A percentile compares a stretch with the other conserved stretches of the same genome.
These are phyloP conservation scores for Chenopodium suecicum DNA, from an alignment of 148 eudicot species.

Conservation along the genomic window DNA sequence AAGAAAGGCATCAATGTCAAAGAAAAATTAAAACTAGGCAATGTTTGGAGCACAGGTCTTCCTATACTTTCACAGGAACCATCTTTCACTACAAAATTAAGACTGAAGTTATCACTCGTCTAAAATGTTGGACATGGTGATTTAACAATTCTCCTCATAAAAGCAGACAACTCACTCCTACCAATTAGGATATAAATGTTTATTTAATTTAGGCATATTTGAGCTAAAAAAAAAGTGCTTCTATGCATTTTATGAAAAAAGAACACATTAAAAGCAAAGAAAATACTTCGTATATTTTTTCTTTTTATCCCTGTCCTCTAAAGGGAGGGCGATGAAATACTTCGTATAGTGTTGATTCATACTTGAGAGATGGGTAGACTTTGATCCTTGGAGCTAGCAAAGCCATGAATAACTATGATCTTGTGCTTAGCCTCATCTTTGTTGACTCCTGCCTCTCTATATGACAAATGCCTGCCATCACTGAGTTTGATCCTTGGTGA, in stretches of 20 bases:
- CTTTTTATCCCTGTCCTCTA: background rate
- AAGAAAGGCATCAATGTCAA: background rate
- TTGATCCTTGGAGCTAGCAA: slow-evolving; percentile 55
- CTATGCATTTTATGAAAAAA: background rate
- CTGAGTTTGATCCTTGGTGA: slow-evolving; percentile 61
- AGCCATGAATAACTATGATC: slow-evolving; percentile 63
- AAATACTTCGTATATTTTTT: background rate
- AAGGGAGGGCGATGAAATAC: background rate
- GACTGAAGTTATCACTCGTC: background rate
- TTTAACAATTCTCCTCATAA: background rate
- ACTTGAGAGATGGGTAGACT: slow-evolving; percentile 53
- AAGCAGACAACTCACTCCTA: background rate
- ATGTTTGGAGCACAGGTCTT: background rate
- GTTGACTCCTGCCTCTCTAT: slow-evolving; percentile 55
- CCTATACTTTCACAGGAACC: background rate
- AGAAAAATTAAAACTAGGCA: background rate
- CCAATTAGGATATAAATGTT: background rate
- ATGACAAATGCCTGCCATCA: slow-evolving; percentile 76
- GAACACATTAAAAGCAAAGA: background rate
- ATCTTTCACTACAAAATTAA: background rate
- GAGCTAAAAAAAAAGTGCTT: background rate
- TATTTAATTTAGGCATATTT: background rate
- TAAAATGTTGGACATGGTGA: background rate
- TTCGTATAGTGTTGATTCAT: slow-evolving; percentile 12
- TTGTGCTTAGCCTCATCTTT: slow-evolving; percentile 64